Conservation (phyloP, 2,329 filamentous ascomycete species). For the Claviceps monticola region DNA sequence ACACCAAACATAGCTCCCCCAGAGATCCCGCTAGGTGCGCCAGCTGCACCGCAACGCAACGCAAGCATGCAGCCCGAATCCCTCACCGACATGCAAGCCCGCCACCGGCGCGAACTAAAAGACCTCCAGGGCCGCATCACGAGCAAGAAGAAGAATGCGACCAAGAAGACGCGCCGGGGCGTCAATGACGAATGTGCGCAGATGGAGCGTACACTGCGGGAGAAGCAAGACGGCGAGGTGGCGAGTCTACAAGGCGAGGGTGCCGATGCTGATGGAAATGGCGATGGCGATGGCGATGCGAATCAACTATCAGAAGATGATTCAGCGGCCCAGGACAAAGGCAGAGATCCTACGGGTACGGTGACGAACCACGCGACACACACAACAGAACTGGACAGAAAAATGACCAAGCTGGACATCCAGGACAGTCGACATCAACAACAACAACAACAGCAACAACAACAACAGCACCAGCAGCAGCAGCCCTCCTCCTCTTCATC, state of each 20-base stretch:
- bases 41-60: no score
- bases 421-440: no score
- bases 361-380: no score
- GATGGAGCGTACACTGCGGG: slow-evolving; percentile 51
- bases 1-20: no score
- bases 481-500: no score
- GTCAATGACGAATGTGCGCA: slow-evolving; percentile 64
- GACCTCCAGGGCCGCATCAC: slow-evolving; percentile 78
- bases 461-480: neutral
- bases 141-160: slow-evolving; percentile 93
- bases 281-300: neutral
- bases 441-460: neutral
- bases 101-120: slow-evolving; percentile 77
- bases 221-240: slow-evolving; percentile 51
- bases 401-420: neutral
- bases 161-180: slow-evolving; percentile 69
- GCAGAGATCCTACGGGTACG: neutral
- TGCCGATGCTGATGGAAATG: neutral
- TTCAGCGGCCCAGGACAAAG: neutral
- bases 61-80: slow-evolving; percentile 22
- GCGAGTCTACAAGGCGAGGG: slow-evolving; percentile 18
- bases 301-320: neutral
- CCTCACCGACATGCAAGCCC: slow-evolving; percentile 64
- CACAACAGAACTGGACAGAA: slow-evolving; percentile 4
- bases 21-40: no score